Evolutionary conservation across 2,329 filamentous ascomycete species (phyloP).

Genomic region (Hymenoscyphus occultus): DNA sequence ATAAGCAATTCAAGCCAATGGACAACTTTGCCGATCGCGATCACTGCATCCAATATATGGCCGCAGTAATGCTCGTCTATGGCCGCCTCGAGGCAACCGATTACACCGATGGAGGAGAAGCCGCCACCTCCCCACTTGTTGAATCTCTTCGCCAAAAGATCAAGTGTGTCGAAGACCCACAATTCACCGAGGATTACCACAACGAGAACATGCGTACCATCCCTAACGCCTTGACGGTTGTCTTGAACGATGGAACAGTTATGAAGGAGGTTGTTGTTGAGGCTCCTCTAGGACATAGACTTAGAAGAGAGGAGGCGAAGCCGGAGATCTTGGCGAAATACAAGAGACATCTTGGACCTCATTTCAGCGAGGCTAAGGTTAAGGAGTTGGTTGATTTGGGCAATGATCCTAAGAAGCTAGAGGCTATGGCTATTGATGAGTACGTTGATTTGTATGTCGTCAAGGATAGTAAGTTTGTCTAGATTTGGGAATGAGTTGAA

Average conservation of each 20-base stretch:
- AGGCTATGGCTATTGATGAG: conserved; percentile 81
- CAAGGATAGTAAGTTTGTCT: conserved; percentile 60
- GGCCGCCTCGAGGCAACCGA: conserved; percentile 90
- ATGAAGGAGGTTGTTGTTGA: conserved; percentile 89
- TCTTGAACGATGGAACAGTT: conserved; percentile 88
- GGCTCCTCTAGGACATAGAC: conserved; percentile 88
- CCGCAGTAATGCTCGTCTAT: conserved; percentile 90
- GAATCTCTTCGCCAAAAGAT: conserved; percentile 93
- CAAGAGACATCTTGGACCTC: conserved; percentile 83
- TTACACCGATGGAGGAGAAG: conserved; percentile 90
- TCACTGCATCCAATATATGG: conserved; percentile 99
- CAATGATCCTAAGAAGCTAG: conserved; percentile 70
- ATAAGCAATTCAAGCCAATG: conserved; percentile 99
- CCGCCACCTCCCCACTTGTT: conserved; percentile 82
- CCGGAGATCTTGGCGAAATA: conserved; percentile 95
- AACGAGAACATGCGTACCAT: conserved; percentile 91
- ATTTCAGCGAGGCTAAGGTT: conserved; percentile 74
- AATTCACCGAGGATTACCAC: conserved; percentile 95
- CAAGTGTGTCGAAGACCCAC: conserved; percentile 90
- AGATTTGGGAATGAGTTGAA: conserved; percentile 8
- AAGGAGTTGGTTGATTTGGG: conserved; percentile 80
- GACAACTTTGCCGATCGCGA: conserved; percentile 99
- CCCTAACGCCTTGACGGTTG: conserved; percentile 93
- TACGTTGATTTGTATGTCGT: conserved; percentile 82
- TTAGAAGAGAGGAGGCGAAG: conserved; percentile 94